These are phyloP conservation scores for Juncus inflexus DNA, from an alignment of 176 grass and related monocot genomes.

Conservation along the genomic window DNA sequence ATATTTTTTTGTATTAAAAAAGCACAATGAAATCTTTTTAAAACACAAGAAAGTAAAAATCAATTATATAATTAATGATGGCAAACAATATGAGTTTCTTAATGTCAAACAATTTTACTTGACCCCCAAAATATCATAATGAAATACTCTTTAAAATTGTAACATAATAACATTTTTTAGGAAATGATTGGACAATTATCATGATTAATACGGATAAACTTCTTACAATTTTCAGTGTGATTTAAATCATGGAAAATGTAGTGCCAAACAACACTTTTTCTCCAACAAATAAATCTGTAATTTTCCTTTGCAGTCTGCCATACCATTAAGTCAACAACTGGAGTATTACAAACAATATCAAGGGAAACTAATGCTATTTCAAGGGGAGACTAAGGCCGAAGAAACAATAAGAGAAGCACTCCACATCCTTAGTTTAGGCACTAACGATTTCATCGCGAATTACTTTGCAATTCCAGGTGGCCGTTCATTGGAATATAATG, in stretches of 20 bases:
- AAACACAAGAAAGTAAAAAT: too few relatives aligned
- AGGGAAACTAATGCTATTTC: conserved; percentile 28
- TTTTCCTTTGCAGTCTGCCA: conserved; percentile 49
- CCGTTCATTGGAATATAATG: conserved; percentile 17
- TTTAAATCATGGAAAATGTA: too few relatives aligned
- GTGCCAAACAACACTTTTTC: neutral
- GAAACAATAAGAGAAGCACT: conserved; percentile 43
- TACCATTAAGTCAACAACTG: conserved; percentile 47
- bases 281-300: neutral
- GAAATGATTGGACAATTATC: neutral
- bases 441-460: conserved; percentile 54
- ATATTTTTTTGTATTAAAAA: too few relatives aligned
- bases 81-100: too few relatives aligned
- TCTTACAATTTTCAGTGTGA: too few relatives aligned
- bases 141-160: too few relatives aligned
- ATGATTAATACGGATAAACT: too few relatives aligned
- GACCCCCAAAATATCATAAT: too few relatives aligned
- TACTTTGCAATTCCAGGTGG: conserved; percentile 30
- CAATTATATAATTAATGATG: too few relatives aligned
- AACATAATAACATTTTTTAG: too few relatives aligned
- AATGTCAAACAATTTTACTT: too few relatives aligned
- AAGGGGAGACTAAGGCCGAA: conserved; percentile 26
- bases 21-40: too few relatives aligned
- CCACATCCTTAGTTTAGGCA: conserved; percentile 54
- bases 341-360: conserved; percentile 66